Percentiles rank a stretch among this genome's conserved stretches.
Evolutionary conservation across 1,139 yeast genomes (phyloP).

Genomic region (Debaryomyces sp.): DNA sequence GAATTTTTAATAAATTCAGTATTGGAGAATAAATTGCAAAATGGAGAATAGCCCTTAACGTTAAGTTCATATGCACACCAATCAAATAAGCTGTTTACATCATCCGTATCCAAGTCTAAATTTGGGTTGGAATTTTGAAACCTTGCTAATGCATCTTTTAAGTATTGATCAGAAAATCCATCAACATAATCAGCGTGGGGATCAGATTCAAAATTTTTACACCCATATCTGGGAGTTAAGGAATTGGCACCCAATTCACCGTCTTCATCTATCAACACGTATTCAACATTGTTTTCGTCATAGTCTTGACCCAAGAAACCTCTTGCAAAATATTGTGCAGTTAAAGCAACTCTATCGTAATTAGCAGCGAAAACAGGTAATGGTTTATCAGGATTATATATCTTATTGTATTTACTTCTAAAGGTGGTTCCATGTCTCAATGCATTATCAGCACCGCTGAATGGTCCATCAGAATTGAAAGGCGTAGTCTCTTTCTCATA

Average conservation of each 20-base stretch:
- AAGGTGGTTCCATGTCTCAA: constrained; percentile 34
- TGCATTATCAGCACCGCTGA: constrained; percentile 22
- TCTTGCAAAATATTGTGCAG: constrained; percentile 33
- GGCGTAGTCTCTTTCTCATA: constrained; percentile 36
- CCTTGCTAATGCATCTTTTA: constrained; percentile 26
- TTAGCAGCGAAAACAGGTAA: constrained; percentile 36
- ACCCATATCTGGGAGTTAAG: constrained; percentile 32
- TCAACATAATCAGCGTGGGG: constrained; percentile 33
- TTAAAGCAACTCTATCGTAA: constrained; percentile 31
- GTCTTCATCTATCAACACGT: constrained; percentile 28
- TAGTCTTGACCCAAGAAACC: constrained; percentile 30
- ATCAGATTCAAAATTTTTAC: constrained; percentile 17
- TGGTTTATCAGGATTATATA: constrained; percentile 21
- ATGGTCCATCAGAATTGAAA: constrained; percentile 23
- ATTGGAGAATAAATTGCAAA: constrained; percentile 54
- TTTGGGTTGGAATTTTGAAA: constrained; percentile 45
- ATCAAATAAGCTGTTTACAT: constrained; percentile 42
- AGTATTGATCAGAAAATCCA: constrained; percentile 33
- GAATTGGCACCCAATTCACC: constrained; percentile 28
- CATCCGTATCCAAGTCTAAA: constrained; percentile 34
- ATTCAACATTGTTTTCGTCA: constrained; percentile 17
- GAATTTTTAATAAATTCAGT: constrained; percentile 50
- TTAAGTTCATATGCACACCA: constrained; percentile 60
- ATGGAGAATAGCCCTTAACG: constrained; percentile 49
- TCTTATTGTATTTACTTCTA: constrained; percentile 30